phyloP scores from a whole-genome alignment of 208 protist genomes.

The Phytomonas sp. region DNA sequence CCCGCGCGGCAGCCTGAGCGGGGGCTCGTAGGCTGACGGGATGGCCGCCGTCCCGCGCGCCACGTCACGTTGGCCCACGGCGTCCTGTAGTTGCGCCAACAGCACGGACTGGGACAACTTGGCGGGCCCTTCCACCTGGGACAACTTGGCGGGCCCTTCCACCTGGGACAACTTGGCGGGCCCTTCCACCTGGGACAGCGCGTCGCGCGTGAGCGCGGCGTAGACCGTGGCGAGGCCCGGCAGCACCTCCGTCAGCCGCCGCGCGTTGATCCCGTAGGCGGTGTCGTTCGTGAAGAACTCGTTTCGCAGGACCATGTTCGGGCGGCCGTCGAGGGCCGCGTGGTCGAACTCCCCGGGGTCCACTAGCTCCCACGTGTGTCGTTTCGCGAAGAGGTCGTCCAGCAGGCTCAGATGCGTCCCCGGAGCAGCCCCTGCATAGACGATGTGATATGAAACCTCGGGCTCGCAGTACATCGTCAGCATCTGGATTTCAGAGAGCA shows the following conservation, averaged over 20 bases:
- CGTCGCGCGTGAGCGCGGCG: slow-evolving; percentile 30
- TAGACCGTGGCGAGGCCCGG: slow-evolving; percentile 60
- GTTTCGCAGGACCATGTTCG: slow-evolving; percentile 84
- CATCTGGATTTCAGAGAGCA: slow-evolving; percentile 94
- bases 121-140: background rate
- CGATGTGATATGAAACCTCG: slow-evolving; percentile 81
- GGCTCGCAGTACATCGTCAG: slow-evolving; percentile 71
- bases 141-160: background rate
- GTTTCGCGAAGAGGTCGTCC: slow-evolving; percentile 73
- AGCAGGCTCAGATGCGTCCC: slow-evolving; percentile 91
- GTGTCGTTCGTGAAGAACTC: slow-evolving; percentile 93
- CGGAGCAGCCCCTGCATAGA: slow-evolving; percentile 93
- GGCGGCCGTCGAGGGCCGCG: slow-evolving; percentile 32
- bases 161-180: background rate
- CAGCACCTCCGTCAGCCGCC: slow-evolving; percentile 49
- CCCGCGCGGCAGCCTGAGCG: slow-evolving; percentile 44
- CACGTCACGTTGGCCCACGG: slow-evolving; percentile 35
- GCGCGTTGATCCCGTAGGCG: slow-evolving; percentile 85
- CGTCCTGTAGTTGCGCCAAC: too few species aligned
- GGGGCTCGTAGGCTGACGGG: slow-evolving; percentile 81
- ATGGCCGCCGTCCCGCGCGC: slow-evolving; percentile 83
- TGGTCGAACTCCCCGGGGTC: slow-evolving; percentile 91
- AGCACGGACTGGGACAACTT: background rate
- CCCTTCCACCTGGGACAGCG: background rate
- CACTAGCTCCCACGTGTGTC: slow-evolving; percentile 90